phyloP scores from a whole-genome alignment of 2,329 filamentous ascomycete genomes.

The Karstenula rhodostoma region DNA sequence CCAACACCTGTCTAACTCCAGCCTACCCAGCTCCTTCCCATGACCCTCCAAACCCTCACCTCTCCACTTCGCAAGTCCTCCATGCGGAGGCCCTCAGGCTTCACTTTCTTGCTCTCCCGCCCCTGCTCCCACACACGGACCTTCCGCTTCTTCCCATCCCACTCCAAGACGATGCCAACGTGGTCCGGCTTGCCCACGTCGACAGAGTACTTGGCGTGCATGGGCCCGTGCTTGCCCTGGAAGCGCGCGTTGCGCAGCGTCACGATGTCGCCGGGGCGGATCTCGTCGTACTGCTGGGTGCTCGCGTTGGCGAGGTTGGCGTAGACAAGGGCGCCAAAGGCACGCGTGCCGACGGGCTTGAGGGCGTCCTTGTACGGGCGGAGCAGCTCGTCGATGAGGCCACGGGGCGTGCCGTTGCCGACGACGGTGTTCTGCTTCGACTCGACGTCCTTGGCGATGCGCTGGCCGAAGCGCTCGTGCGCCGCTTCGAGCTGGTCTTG shows the following conservation, averaged over 20 bases:
- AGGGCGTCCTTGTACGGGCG: constrained; percentile 77
- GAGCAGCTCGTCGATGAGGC: constrained; percentile 81
- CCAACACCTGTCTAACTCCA: constrained; percentile 68
- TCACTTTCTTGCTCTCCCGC: constrained; percentile 90
- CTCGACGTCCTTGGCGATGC: constrained; percentile 74
- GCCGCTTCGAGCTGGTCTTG: constrained; percentile 93
- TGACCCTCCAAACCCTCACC: constrained; percentile 96
- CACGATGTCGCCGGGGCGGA: constrained; percentile 90
- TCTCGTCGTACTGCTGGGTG: constrained; percentile 89
- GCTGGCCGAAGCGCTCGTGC: constrained; percentile 81
- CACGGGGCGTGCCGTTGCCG: constrained; percentile 82
- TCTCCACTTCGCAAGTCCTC: constrained; percentile 92
- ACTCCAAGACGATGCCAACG: constrained; percentile 90
- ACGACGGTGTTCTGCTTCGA: constrained; percentile 81
- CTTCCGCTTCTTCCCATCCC: constrained; percentile 99
- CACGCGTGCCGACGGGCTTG: constrained; percentile 82
- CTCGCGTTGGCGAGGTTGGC: constrained; percentile 94
- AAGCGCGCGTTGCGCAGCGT: constrained; percentile 92
- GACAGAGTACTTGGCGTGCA: constrained; percentile 91
- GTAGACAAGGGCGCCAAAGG: constrained; percentile 92
- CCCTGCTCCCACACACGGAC: constrained; percentile 95
- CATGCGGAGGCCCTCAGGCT: constrained; percentile 91
- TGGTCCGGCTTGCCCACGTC: constrained; percentile 91
- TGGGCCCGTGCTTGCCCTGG: constrained; percentile 91
- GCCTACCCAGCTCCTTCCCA: constrained; percentile 89